Conservation (phyloP, 768 basidiomycete species). For the Hericium rajendrae region DNA sequence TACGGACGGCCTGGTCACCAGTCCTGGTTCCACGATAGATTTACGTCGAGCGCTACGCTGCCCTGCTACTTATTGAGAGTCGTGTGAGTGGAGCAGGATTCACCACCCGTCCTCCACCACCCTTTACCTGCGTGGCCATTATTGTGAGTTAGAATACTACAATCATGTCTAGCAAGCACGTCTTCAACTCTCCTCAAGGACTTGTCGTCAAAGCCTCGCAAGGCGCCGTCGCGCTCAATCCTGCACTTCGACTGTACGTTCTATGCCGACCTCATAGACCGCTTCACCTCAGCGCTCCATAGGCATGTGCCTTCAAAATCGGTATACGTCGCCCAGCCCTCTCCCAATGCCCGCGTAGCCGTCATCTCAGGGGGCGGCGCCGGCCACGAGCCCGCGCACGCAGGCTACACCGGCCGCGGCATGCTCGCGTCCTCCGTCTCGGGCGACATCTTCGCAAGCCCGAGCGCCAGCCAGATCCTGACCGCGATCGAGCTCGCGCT, state of each 20-base stretch:
- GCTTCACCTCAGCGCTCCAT: background rate
- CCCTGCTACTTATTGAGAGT: too few relatives aligned
- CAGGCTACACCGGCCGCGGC: constrained; percentile 46
- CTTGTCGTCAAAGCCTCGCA: constrained; percentile 34
- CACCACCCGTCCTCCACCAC: background rate
- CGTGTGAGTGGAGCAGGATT: too few relatives aligned
- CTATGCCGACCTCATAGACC: background rate
- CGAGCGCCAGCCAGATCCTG: constrained; percentile 50
- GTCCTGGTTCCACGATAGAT: too few relatives aligned
- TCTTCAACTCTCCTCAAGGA: constrained; percentile 31
- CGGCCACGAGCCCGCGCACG: constrained; percentile 54
- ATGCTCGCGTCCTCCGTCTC: constrained; percentile 46
- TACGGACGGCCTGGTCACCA: too few relatives aligned
- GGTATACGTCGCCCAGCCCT: constrained; percentile 22
- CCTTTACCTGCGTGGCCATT: background rate
- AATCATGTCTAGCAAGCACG: constrained; percentile 33
- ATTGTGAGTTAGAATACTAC: background rate
- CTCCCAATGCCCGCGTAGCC: constrained; percentile 23
- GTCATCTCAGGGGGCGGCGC: constrained; percentile 42
- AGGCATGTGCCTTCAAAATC: constrained; percentile 30
- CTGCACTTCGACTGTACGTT: constrained; percentile 26
- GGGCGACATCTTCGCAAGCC: constrained; percentile 57
- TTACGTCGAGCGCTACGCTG: too few relatives aligned
- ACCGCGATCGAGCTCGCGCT: constrained; percentile 39
- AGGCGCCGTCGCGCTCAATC: constrained; percentile 34